Conservation (phyloP, 1,284 basidiomycete genomes). For the Trichosporon sp. region DNA sequence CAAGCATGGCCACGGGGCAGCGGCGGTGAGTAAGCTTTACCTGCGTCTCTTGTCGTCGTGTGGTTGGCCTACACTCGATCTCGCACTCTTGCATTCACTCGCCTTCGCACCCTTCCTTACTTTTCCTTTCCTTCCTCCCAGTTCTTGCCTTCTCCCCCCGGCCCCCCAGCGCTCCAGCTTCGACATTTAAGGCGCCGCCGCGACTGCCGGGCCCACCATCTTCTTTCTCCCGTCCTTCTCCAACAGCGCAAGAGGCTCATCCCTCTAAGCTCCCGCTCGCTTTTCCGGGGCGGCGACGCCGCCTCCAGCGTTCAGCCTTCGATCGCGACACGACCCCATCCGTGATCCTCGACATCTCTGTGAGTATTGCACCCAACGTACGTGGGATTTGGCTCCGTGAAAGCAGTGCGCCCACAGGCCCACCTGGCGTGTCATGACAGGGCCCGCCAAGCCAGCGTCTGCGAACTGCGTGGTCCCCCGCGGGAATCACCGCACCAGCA, state of each 20-base stretch:
- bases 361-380: not conserved
- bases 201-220: not conserved
- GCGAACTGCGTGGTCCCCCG: not conserved
- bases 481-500: not conserved
- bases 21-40: slow-evolving; percentile 10
- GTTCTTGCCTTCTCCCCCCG: not conserved
- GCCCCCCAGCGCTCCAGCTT: not conserved
- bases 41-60: not conserved
- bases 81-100: slow-evolving; percentile 14
- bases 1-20: slow-evolving; percentile 1
- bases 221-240: not conserved
- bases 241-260: not conserved
- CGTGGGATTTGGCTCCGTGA: not conserved
- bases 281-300: slow-evolving; percentile 26
- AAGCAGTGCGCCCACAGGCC: not conserved
- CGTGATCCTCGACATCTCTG: not conserved
- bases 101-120: not conserved
- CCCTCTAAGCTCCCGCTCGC: slow-evolving; percentile 7
- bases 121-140: slow-evolving; percentile 14
- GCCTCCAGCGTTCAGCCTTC: slow-evolving; percentile 1
- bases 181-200: slow-evolving; percentile 4
- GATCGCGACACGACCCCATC: not conserved
- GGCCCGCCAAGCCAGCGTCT: not conserved
- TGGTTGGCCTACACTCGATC: not conserved
- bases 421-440: not conserved